Base-by-base conservation (phyloP, 192 early-diverging fungal species). In the Rhizoclosmatium globosum region DNA sequence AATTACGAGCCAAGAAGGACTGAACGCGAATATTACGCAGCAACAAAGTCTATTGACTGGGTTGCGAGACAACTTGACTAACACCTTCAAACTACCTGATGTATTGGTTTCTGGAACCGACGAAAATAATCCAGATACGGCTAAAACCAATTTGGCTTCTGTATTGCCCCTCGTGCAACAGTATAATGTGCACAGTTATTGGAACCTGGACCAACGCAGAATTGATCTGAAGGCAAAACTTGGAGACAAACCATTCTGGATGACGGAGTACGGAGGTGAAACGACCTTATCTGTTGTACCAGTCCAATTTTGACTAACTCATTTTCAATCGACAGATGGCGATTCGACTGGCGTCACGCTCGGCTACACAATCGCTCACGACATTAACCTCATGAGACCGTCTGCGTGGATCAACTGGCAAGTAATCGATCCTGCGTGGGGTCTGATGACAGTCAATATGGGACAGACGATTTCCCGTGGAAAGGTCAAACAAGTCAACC, bases 381-480 rank as follows among this genome's bases (percentile, higher is more conserved):
- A 81, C 64, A 17, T 81, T 4, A 11, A 56, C 64, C 11, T 66
- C 0, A 19, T 81, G 13, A 46, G 46, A 7, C 64, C 78, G 31
- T 65, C 75, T 41, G 75, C 75, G 9, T 81, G 79, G 79, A 6
- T 77, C 21, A 81, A 78, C 64, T 73, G 77, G 65, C 79, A 81
- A 79, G 50, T 47, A 3, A 38, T 78, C 44, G 73, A 31, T 17
- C 76, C 9, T 9, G 19, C 1, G 9, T 56, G 53, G 53, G 53
- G 53, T 9, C 19, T 56, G 53, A 9, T 56, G 53, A 9, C 19
- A 9, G 53, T n/a, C 11, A 56, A n/a, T 56, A 56, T 23, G 15
- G 11, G 11, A 78, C 48, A 47, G 1, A 15, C 39, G 23, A 9
- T 31, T 31, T 31, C 31, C 31, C 31, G 31, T 31, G 31, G 31